Percentiles rank a stretch among this genome's conserved stretches.
These are phyloP conservation scores for Leptomonas pyrrhocoris DNA, from an alignment of 208 protist species.

Conservation along the genomic window DNA sequence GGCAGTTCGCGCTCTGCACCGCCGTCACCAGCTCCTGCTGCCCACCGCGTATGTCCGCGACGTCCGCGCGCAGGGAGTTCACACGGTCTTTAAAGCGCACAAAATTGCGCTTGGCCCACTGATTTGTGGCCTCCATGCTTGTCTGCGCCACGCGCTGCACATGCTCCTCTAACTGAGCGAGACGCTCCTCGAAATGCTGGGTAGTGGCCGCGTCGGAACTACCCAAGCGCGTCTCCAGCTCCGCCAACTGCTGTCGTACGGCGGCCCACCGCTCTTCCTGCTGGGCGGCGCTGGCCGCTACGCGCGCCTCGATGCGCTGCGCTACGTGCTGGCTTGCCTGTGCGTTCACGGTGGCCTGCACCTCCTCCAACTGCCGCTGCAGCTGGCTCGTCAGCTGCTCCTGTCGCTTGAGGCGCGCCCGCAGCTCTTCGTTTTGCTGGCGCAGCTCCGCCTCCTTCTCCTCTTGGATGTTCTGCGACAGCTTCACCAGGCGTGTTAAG, in stretches of 20 bases:
- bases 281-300: constrained; percentile 14
- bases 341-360: constrained; percentile 23
- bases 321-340: constrained; percentile 21
- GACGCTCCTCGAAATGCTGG: constrained; percentile 30
- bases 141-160: constrained; percentile 27
- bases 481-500: constrained; percentile 80
- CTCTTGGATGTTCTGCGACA: constrained; percentile 72
- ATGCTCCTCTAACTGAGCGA: constrained; percentile 27
- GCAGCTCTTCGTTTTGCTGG: constrained; percentile 69
- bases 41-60: constrained; percentile 38
- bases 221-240: constrained; percentile 19
- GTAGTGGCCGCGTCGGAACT: constrained; percentile 1
- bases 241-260: constrained; percentile 21
- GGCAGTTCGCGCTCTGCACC: constrained; percentile 53
- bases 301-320: constrained; percentile 20
- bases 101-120: constrained; percentile 80
- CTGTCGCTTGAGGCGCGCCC: constrained; percentile 63
- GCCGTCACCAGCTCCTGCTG: constrained; percentile 41
- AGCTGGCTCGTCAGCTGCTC: constrained; percentile 63
- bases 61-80: constrained; percentile 40
- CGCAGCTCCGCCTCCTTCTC: constrained; percentile 73
- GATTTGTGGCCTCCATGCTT: constrained; percentile 56
- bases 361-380: constrained; percentile 41
- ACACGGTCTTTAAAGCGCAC: constrained; percentile 82
- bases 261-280: constrained; percentile 34